Percentiles rank a stretch among this genome's conserved stretches.
These are phyloP conservation scores for Neonectria punicea DNA, from an alignment of 2,329 filamentous ascomycete genomes.

Conservation along the genomic window DNA sequence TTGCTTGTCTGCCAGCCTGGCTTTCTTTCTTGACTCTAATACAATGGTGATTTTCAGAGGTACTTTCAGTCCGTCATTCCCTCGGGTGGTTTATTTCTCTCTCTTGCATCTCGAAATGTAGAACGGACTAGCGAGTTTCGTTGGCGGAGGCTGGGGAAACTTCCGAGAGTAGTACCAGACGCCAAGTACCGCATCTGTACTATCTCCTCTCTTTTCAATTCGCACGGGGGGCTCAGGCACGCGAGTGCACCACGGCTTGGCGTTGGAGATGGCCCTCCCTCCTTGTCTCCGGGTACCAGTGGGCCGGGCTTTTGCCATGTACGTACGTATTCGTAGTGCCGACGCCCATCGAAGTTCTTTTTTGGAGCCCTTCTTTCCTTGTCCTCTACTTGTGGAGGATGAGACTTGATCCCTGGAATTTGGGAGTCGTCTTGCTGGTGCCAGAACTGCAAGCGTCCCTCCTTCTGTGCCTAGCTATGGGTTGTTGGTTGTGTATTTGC, in stretches of 20 bases:
- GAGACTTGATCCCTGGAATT: slow-evolving; percentile 7
- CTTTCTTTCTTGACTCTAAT: slow-evolving; percentile 13
- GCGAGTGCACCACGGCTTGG: not conserved
- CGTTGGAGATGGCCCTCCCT: slow-evolving; percentile 15
- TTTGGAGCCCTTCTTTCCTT: not conserved
- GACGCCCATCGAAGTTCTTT: not conserved
- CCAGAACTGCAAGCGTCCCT: slow-evolving; percentile 13
- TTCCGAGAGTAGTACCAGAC: slow-evolving; percentile 1
- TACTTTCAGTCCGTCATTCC: not conserved
- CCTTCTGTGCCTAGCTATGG: slow-evolving; percentile 3
- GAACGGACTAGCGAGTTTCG: not conserved
- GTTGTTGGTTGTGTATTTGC: not conserved
- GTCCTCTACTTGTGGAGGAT: slow-evolving; percentile 1
- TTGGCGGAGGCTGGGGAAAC: slow-evolving; percentile 10
- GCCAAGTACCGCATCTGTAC: not conserved
- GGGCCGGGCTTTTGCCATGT: not conserved
- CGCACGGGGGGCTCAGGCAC: not conserved
- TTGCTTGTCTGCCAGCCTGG: not conserved
- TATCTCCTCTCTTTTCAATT: not conserved
- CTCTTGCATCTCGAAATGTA: slow-evolving; percentile 17
- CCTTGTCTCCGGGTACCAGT: slow-evolving; percentile 22
- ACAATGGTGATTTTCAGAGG: not conserved
- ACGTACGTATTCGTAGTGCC: not conserved
- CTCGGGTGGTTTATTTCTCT: slow-evolving; percentile 22
- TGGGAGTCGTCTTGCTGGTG: slow-evolving; percentile 7